Base-by-base conservation (phyloP, 768 basidiomycete species). In the Pisolithus albus region DNA sequence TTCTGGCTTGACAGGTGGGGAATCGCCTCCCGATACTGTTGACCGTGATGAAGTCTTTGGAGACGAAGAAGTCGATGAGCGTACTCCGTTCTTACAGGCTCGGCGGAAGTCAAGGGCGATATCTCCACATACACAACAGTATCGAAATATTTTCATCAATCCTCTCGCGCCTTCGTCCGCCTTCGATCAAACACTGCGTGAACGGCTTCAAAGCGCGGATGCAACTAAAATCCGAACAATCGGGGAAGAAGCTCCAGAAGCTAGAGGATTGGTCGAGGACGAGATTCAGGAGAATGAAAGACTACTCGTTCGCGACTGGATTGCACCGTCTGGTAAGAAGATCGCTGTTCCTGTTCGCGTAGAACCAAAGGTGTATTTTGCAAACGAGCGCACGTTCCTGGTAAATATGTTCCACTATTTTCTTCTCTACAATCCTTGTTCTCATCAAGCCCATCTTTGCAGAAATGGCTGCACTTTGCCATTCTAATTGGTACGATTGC, bases 351-450 rank as follows among this genome's bases (percentile, higher is more conserved):
- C 95, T 23, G 87, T 99, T n/a, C 81, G 96, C 49, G 81, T 99
- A 44, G 96, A 99, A 67, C 96, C 96, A 26, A 99, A 99, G 71
- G 93, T 96, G 4, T 95, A 94, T 64, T 99, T 97, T 65, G 96
- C 96, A 6, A 84, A 86, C 36, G 94, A 97, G 69, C 78, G 95
- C 54, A 98, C 94, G 13, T 95, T 93, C 77, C 66, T 94, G 70
- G 92, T 90, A 66, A 70, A 91, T 75, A 23, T 52, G 41, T 43
- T 1, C 50, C 50, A 23, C 4, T 8, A 28, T 30, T 6, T 21
- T 34, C 11, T 34, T 34, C 13, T 15, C 13, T 11, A 15, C 13
- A 15, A 15, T 34, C 34, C 34, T 13, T 15, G 34, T 34, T 15
- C 34, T 34, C 3, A 19, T 8, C 10, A 24, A 16, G 34, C 26